Evolutionary conservation across 1,139 yeast species (phyloP), one percentile per base, ranked within the genome.

Genomic region (Geotrichum reessii): DNA sequence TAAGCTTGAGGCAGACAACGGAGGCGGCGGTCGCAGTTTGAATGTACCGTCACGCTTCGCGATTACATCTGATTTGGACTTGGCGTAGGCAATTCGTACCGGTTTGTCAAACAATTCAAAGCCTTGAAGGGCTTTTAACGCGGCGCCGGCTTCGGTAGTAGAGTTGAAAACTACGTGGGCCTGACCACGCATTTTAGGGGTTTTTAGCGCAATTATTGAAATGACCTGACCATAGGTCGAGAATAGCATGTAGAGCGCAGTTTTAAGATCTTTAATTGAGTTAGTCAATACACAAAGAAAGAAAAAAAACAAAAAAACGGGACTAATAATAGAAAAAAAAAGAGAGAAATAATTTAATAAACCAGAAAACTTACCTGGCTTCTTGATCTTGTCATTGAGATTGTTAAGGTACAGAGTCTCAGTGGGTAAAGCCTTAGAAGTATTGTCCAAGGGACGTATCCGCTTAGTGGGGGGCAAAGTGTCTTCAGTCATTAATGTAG

Each of bases 141-240:
- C 93, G 42, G 71, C 60, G 1, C 77, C 71, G 0, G 95, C 88
- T 52, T 79, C 78, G 5, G 75, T 74, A 1, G 76, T 63, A 50
- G 78, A 77, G 27, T 79, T 77, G 60, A 84, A 81, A 5, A 82
- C 78, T 0, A 89, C 71, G 74, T 87, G 90, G 0, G 95, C 96
- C 70, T 87, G 95, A 0, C 96, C 96, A 48, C 92, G 76, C 76
- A 83, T 77, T 64, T 76, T 76, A 14, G 76, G 74, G 21, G 78
- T 75, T 56, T 78, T 77, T 53, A 78, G 67, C 9, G 80, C 75
- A 33, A 78, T 75, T 25, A 89, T 77, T 44, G 82, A 82, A 3
- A 87, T 68, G 1, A 89, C 78, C 63, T 84, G 89, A 1, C 95
- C 95, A 68, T 79, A 86, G 0, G 86, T 77, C 19, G 87, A 77